Evolutionary conservation across 768 basidiomycete species (phyloP).

Genomic region (Asterophora parasitica): DNA sequence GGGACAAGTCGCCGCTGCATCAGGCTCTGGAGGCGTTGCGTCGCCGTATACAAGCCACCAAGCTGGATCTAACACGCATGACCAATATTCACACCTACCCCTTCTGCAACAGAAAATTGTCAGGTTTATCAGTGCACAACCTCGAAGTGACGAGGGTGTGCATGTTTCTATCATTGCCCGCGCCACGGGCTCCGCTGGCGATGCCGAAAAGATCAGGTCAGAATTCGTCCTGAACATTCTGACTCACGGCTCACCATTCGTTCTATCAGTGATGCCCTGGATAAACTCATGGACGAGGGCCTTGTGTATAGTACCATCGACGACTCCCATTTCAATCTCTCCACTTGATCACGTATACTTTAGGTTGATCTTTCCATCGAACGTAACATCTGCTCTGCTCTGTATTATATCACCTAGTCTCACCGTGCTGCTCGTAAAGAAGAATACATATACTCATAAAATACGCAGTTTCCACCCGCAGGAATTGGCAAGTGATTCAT

Average conservation of each 20-base stretch:
- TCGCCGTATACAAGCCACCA: conserved; percentile 41
- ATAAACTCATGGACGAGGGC: conserved; percentile 76
- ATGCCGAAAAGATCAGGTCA: conserved; percentile 63
- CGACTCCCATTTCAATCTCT: conserved; percentile 71
- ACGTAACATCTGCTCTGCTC: not conserved
- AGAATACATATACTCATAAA: not conserved
- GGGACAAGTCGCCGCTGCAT: conserved; percentile 18
- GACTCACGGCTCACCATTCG: conserved; percentile 1
- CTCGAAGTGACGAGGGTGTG: conserved; percentile 55
- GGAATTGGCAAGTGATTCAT: not conserved
- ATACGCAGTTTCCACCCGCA: too few species aligned
- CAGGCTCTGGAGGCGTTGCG: conserved; percentile 15
- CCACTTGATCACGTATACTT: conserved; percentile 23
- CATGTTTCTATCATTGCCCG: conserved; percentile 71
- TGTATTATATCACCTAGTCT: not conserved
- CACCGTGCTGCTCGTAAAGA: not conserved
- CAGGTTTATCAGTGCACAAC: conserved; percentile 52
- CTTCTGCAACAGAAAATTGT: conserved; percentile 60
- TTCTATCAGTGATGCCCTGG: conserved; percentile 57
- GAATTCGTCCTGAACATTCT: conserved; percentile 6
- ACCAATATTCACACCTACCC: conserved; percentile 54
- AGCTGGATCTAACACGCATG: conserved; percentile 23
- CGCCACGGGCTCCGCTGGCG: conserved; percentile 43
- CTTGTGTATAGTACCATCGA: conserved; percentile 76
- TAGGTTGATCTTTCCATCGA: not conserved